A percentile compares a stretch with the other conserved stretches of the same genome.
These are phyloP conservation scores for Kwoniella sp. DNA, from an alignment of 768 basidiomycete genomes.

Conservation along the genomic window DNA sequence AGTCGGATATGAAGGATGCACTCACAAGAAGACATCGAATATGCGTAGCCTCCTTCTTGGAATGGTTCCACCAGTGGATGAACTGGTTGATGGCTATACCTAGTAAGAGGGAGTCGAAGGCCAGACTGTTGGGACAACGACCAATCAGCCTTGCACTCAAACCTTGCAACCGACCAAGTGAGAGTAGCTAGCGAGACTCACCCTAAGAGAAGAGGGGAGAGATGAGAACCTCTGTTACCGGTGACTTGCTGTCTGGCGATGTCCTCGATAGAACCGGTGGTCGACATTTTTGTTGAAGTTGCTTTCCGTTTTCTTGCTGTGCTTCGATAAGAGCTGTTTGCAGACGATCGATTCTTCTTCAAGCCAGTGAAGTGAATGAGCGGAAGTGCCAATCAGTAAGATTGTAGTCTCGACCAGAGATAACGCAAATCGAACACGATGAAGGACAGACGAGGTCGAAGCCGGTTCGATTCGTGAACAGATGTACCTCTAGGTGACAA, in stretches of 20 bases:
- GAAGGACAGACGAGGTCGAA: too few relatives aligned
- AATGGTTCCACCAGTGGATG: constrained; percentile 11
- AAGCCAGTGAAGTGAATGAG: too few relatives aligned
- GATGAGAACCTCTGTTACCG: constrained; percentile 12
- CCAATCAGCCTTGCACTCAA: not conserved
- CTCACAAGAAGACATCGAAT: constrained; percentile 15
- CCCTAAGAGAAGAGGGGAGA: constrained; percentile 17
- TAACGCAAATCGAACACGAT: too few relatives aligned
- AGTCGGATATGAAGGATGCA: constrained; percentile 1
- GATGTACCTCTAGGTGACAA: too few relatives aligned
- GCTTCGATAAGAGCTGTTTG: too few relatives aligned
- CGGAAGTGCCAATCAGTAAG: too few relatives aligned
- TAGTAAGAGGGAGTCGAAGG: constrained; percentile 13
- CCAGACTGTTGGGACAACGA: constrained; percentile 3
- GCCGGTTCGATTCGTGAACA: too few relatives aligned
- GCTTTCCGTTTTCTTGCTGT: too few relatives aligned
- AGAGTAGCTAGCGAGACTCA: not conserved
- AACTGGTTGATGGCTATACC: constrained; percentile 18
- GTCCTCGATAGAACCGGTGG: constrained; percentile 2
- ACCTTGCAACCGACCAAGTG: not conserved
- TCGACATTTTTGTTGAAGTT: constrained; percentile 6
- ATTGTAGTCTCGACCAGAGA: not conserved
- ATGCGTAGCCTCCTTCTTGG: constrained; percentile 16
- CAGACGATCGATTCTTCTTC: not conserved
- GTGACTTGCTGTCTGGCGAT: constrained; percentile 13